These are phyloP conservation scores for Botryotinia convoluta DNA, from an alignment of 2,329 filamentous ascomycete species.

Conservation along the genomic window DNA sequence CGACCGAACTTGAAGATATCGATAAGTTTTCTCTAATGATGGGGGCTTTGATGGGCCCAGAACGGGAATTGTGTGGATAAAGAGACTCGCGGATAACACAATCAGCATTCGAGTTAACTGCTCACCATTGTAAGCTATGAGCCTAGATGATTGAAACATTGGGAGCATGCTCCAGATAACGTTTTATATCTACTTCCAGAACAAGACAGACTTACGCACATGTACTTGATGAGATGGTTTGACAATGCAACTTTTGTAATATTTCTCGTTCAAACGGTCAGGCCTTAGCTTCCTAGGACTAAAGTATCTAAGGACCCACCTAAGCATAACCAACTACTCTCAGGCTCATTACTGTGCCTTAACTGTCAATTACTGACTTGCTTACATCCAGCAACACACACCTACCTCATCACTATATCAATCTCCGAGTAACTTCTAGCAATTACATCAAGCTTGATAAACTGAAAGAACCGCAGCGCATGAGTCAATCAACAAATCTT, in stretches of 20 bases:
- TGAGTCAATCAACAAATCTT: background rate
- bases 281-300: too few species aligned
- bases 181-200: too few species aligned
- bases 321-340: background rate
- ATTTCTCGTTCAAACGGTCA: too few species aligned
- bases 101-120: slow-evolving; percentile 6
- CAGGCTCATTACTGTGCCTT: background rate
- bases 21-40: background rate
- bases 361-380: background rate
- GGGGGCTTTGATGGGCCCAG: background rate
- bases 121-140: too few species aligned
- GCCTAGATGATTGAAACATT: too few species aligned
- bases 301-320: background rate
- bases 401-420: background rate
- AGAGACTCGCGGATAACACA: background rate
- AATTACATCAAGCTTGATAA: background rate
- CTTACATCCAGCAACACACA: too few species aligned
- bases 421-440: background rate
- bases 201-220: too few species aligned
- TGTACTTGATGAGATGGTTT: too few species aligned
- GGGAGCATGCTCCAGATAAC: too few species aligned
- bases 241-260: too few species aligned
- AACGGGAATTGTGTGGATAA: background rate
- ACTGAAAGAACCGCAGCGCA: background rate
- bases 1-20: slow-evolving; percentile 8